These are phyloP conservation scores for Rubroshorea leprosula DNA, from an alignment of 345 rosid species.

Conservation along the genomic window DNA sequence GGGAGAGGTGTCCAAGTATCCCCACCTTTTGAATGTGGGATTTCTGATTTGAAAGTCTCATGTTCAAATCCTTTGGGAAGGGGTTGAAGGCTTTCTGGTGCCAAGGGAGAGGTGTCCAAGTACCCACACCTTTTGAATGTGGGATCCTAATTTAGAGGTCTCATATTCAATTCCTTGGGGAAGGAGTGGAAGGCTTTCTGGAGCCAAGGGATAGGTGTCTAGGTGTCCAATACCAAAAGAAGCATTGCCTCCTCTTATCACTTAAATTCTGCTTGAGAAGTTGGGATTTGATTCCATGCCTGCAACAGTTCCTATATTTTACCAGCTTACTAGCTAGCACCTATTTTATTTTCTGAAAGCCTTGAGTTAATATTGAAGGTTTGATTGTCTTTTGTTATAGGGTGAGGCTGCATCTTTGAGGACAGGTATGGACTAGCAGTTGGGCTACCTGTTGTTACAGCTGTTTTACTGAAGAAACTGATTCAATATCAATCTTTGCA, in stretches of 20 bases:
- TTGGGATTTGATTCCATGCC: neutral
- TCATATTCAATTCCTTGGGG: no score
- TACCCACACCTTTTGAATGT: no score
- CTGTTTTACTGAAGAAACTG: conserved; percentile 64
- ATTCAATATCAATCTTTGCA: conserved; percentile 66
- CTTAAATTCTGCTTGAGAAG: neutral
- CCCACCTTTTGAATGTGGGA: no score
- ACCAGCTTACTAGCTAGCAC: neutral
- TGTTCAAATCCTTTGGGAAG: no score
- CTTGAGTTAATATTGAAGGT: neutral
- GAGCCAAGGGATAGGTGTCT: neutral
- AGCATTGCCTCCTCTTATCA: neutral
- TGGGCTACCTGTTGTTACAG: conserved; percentile 84
- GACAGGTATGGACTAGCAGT: conserved; percentile 71
- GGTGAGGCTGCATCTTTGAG: conserved; percentile 88
- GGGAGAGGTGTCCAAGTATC: neutral
- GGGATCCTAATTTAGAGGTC: no score
- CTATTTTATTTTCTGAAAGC: neutral
- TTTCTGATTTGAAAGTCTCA: no score
- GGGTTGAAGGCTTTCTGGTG: no score
- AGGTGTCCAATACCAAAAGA: neutral
- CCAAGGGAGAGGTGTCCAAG: no score
- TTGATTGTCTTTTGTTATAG: conserved; percentile 32
- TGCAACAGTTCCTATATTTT: neutral
- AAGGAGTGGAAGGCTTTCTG: no score